Base-by-base conservation (phyloP, 768 basidiomycete genomes). In the Phylloporus rhodoxanthus region DNA sequence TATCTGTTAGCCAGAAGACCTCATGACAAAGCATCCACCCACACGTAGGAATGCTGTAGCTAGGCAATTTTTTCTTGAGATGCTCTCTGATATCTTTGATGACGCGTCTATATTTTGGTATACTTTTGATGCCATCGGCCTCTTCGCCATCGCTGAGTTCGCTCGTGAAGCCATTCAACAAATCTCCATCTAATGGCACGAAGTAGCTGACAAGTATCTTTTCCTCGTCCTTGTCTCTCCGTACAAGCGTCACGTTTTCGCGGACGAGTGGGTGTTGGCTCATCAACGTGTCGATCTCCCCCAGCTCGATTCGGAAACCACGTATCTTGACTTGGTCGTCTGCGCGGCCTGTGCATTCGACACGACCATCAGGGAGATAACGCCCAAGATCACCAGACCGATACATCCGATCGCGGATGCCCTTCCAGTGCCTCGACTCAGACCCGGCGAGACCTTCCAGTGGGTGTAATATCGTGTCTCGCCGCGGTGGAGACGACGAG, bases 251-350 rank as follows among this genome's bases (percentile, higher is more conserved):
- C 45, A 99, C 94, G 65, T 99, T 99, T 71, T 98, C 96, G n/a
- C 95, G 75, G 2, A 99, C 82, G 17, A 91, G 79, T 8, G 91
- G 87, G 64, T 98, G 94, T 61, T 93, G 85, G 58, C 87, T 89
- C 49, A 99, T 81, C 70, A 95, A 85, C 0, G 90, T 96, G 66
- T 99, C 96, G 56, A 99, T 96, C 68, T 99, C 96, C 14, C 94
- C 94, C 7, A 98, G 79, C 66, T 99, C 96, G 61, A 99, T 98
- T 21, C 96, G 79, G 83, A 99, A 99, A 2, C 96, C 96, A 47
- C 96, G 88, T 68, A 99, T 98, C 73, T 99, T 98, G 72, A 99
- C 91, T 64, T 99, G 96, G 64, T 98, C 95, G 64, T 99, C 96
- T 2, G 95, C 94, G 19, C 96, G 82, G 17, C 96, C 96, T 0